phyloP scores from a whole-genome alignment of 2,329 filamentous ascomycete species.

The Reticulascus tulasneorum region DNA sequence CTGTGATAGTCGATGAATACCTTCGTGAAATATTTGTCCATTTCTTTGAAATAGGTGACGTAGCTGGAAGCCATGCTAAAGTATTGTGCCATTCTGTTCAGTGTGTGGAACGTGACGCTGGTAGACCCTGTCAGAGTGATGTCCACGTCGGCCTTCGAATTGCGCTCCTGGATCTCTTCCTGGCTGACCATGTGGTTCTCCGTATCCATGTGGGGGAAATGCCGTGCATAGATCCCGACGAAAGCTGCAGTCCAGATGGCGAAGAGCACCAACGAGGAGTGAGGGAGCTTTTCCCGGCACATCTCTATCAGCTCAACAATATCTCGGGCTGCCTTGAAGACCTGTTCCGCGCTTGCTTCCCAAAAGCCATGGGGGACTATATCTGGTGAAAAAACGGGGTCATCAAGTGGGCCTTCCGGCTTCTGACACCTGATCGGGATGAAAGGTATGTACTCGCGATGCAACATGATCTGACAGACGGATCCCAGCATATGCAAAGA shows the following conservation, averaged over 20 bases:
- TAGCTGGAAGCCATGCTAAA: slow-evolving; percentile 56
- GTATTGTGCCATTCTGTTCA: slow-evolving; percentile 47
- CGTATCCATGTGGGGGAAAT: slow-evolving; percentile 67
- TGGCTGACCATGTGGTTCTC: slow-evolving; percentile 45
- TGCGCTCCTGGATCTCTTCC: slow-evolving; percentile 26
- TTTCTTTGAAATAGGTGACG: slow-evolving; percentile 47
- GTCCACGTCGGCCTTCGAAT: slow-evolving; percentile 18
- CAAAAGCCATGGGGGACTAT: slow-evolving; percentile 53
- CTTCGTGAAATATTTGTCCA: slow-evolving; percentile 48
- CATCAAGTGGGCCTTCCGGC: slow-evolving; percentile 55
- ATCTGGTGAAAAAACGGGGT: slow-evolving; percentile 47
- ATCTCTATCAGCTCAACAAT: slow-evolving; percentile 63
- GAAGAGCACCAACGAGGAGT: slow-evolving; percentile 66
- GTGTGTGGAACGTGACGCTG: slow-evolving; percentile 43
- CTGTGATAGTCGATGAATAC: slow-evolving; percentile 35
- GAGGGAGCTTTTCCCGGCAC: slow-evolving; percentile 57
- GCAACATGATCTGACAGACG: slow-evolving; percentile 63
- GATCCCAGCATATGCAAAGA: slow-evolving; percentile 64
- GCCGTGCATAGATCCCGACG: slow-evolving; percentile 60
- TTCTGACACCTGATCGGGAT: slow-evolving; percentile 51
- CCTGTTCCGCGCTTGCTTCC: slow-evolving; percentile 56
- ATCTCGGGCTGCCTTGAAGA: slow-evolving; percentile 59
- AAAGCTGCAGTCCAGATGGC: slow-evolving; percentile 65
- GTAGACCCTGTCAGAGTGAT: slow-evolving; percentile 38
- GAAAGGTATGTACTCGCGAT: slow-evolving; percentile 66